Percentiles rank a stretch among this genome's conserved stretches.
These are phyloP conservation scores for Brassica balearica DNA, from an alignment of 441 rosid species.

Conservation along the genomic window DNA sequence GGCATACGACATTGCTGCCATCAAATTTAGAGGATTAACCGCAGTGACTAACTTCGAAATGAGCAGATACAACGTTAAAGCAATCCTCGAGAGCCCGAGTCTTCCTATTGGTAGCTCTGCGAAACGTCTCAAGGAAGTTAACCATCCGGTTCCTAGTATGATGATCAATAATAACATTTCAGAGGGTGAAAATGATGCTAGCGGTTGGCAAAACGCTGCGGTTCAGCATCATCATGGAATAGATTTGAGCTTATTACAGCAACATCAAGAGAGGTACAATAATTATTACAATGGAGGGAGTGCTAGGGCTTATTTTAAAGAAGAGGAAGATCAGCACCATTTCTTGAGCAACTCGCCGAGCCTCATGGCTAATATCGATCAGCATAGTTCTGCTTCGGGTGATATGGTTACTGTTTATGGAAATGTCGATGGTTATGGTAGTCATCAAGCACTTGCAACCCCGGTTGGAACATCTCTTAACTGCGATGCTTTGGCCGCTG, in stretches of 20 bases:
- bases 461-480: conserved; percentile 36
- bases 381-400: conserved; percentile 53
- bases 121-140: conserved; percentile 58
- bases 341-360: conserved; percentile 38
- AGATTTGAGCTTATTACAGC: conserved; percentile 47
- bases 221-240: conserved; percentile 53
- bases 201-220: conserved; percentile 55
- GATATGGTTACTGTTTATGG: conserved; percentile 56
- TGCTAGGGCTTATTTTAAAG: conserved; percentile 67
- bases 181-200: conserved; percentile 17
- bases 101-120: conserved; percentile 86
- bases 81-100: conserved; percentile 85
- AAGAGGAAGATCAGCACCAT: conserved; percentile 63
- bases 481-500: conserved; percentile 41
- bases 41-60: conserved; percentile 97
- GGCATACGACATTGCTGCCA: conserved; percentile 96
- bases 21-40: conserved; percentile 85
- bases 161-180: conserved; percentile 18
- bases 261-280: conserved; percentile 36
- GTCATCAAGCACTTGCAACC: conserved; percentile 47
- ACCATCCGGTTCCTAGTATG: conserved; percentile 26
- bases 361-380: conserved; percentile 40
- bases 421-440: conserved; percentile 38
- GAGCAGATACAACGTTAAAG: conserved; percentile 84
- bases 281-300: conserved; percentile 8